Evolutionary conservation across 441 rosid genomes (phyloP), one percentile per base, ranked within the genome.

Genomic region (Manihot esculenta): DNA sequence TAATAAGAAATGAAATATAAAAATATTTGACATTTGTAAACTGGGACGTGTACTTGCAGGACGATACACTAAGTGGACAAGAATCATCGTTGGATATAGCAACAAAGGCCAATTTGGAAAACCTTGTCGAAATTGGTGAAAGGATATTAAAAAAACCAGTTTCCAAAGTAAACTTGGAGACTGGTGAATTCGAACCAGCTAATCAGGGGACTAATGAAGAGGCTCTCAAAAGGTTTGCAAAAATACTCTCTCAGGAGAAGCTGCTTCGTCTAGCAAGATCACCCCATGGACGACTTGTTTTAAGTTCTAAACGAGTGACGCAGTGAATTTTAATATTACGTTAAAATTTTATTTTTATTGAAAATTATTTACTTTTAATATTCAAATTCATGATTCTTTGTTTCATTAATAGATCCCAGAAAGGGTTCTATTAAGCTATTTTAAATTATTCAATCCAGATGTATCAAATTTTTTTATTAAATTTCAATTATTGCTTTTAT

Each of bases 191-290:
- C 21, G 56, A 53, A 23, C 56, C 56, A 0, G 7, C 56, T 53
- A 23, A 53, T 53, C 56, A 53, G 20, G 56, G 26, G 13, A 53
- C 56, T 10, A 53, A 53, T 9, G 56, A 53, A 53, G 56, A 53
- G 0, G 56, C 56, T 53, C 56, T 53, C 26, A 53, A 10, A 53
- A 53, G 56, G 48, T 76, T 71, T 38, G 75, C 78, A 1, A 64
- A 48, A 14, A 3, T 75, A 21, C 74, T 75, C 9, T 70, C 74
- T 5, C n/a, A 71, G 27, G 78, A 75, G 62, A 70, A 56, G 58
- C 72, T 27, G 62, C 54, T 69, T 56, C 79, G 79, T 12, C 71
- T 21, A 1, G 41, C 35, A 13, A 62, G 67, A 23, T 74, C 77
- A 15, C 77, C 77, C 20, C 51, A 67, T 1, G 69, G 69, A 14